phyloP scores from a whole-genome alignment of 768 basidiomycete genomes.

The Mycena chlorophos region DNA sequence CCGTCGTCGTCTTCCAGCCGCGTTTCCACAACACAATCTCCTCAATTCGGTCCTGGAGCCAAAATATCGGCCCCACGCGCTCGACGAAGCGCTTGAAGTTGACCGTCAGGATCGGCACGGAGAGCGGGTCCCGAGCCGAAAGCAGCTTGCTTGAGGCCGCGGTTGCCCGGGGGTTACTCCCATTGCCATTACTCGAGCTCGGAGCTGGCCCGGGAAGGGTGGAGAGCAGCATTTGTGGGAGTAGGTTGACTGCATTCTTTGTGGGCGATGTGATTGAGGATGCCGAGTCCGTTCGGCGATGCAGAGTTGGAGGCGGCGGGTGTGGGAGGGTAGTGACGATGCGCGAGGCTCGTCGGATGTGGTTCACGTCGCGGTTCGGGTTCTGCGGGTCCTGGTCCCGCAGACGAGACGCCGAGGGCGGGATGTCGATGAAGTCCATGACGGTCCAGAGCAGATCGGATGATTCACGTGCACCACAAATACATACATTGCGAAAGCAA shows the following conservation, averaged over 20 bases:
- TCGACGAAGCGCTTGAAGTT: conserved; percentile 84
- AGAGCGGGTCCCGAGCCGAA: conserved; percentile 67
- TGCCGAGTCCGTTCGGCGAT: conserved; percentile 27
- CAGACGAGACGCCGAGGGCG: conserved; percentile 43
- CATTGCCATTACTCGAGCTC: conserved; percentile 17
- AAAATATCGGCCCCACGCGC: conserved; percentile 77
- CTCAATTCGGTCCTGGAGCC: conserved; percentile 86
- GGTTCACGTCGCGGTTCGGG: conserved; percentile 11
- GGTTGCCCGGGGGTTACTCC: conserved; percentile 20
- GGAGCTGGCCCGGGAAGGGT: conserved; percentile 26
- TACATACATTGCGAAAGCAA: conserved; percentile 5
- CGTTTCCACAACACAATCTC: conserved; percentile 83
- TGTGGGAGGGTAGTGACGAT: conserved; percentile 46
- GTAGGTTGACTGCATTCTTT: conserved; percentile 33
- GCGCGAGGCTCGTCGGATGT: conserved; percentile 42
- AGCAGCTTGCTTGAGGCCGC: conserved; percentile 40
- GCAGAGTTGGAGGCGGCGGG: conserved; percentile 33
- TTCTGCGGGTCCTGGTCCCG: conserved; percentile 17
- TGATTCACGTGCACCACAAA: neutral
- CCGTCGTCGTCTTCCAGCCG: conserved; percentile 67
- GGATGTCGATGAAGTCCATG: conserved; percentile 54
- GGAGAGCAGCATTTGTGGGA: conserved; percentile 43
- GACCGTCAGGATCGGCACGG: conserved; percentile 71
- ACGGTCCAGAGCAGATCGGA: conserved; percentile 9
- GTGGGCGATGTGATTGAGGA: conserved; percentile 26